Evolutionary conservation across 768 basidiomycete genomes (phyloP).

Genomic region (Termitomyces sp.): DNA sequence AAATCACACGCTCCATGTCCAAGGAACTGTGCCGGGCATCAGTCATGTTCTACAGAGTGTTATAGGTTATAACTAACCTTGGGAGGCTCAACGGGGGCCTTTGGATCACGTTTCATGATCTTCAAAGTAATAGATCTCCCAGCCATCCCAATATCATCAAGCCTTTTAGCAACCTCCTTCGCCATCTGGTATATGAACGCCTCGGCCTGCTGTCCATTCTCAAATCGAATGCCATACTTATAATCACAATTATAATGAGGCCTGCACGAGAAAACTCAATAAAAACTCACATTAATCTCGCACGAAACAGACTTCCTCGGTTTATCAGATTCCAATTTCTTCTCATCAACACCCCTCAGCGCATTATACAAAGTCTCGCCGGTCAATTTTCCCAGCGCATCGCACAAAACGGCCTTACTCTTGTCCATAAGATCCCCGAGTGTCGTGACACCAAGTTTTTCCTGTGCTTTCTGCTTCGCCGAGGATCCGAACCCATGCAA

Average conservation of each 20-base stretch:
- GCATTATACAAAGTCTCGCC: conserved; percentile 87
- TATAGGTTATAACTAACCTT: conserved; percentile 51
- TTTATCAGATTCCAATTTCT: conserved; percentile 76
- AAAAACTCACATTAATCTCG: conserved; percentile 80
- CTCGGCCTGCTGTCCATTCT: conserved; percentile 76
- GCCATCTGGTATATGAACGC: conserved; percentile 74
- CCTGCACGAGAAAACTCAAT: too few relatives aligned
- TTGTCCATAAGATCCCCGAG: conserved; percentile 65
- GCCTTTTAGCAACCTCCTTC: conserved; percentile 65
- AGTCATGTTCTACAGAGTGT: not conserved
- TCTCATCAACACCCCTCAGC: conserved; percentile 78
- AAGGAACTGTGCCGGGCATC: conserved; percentile 55
- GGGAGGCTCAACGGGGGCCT: conserved; percentile 83
- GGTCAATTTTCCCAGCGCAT: conserved; percentile 70
- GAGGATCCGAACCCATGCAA: conserved; percentile 85
- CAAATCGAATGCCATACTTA: conserved; percentile 95
- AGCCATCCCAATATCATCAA: conserved; percentile 62
- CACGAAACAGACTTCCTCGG: conserved; percentile 88
- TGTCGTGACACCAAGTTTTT: conserved; percentile 68
- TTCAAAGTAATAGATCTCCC: conserved; percentile 82
- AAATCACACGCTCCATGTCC: conserved; percentile 86
- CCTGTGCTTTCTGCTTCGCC: conserved; percentile 69
- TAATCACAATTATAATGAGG: conserved; percentile 21
- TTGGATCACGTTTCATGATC: conserved; percentile 81
- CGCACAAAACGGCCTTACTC: conserved; percentile 61